Percentiles rank a stretch among this genome's conserved stretches.
phyloP scores from a whole-genome alignment of 208 protist genomes.

The Leishmania guyanensis region DNA sequence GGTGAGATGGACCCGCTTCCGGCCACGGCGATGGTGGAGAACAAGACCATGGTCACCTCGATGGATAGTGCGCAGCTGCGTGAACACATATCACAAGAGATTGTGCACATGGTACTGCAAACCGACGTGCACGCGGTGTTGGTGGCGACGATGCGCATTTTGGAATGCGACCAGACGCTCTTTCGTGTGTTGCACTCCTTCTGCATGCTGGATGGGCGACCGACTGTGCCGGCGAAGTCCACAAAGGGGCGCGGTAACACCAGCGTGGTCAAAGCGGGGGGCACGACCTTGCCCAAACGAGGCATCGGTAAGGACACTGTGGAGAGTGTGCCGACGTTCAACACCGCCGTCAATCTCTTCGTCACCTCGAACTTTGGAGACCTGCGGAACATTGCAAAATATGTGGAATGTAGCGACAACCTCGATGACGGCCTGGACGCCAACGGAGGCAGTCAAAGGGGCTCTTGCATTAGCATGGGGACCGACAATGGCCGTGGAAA shows the following conservation, averaged over 20 bases:
- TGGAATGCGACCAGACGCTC: conserved; percentile 34
- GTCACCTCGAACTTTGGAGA: conserved; percentile 31
- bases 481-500: conserved; percentile 8
- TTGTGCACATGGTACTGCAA: conserved; percentile 34
- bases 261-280: not conserved
- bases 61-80: conserved; percentile 26
- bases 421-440: not conserved
- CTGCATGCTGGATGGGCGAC: conserved; percentile 25
- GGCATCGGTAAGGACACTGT: not conserved
- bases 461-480: not conserved
- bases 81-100: conserved; percentile 22
- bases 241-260: not conserved
- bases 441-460: conserved; percentile 14
- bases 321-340: conserved; percentile 5
- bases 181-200: conserved; percentile 33
- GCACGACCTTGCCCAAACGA: conserved; percentile 12
- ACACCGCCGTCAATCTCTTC: conserved; percentile 32
- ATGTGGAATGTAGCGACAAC: not conserved
- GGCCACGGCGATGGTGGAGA: not conserved
- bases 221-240: conserved; percentile 2
- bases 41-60: not conserved
- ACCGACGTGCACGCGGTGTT: conserved; percentile 30
- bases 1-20: not conserved
- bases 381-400: conserved; percentile 22
- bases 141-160: conserved; percentile 21